These are phyloP conservation scores for Leccinum imitatum DNA, from an alignment of 768 basidiomycete species.

Conservation along the genomic window DNA sequence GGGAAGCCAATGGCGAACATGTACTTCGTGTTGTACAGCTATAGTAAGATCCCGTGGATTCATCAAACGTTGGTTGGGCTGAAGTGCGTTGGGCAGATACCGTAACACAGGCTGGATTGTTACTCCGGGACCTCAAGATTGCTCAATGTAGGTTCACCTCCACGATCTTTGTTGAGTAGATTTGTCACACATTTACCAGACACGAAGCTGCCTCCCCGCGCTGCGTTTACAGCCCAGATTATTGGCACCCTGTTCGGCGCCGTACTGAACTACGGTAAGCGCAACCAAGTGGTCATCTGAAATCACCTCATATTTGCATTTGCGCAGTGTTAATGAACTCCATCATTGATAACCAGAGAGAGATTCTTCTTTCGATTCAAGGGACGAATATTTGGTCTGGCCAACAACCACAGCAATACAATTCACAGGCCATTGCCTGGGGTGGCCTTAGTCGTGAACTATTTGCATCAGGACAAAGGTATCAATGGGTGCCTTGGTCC, in stretches of 20 bases:
- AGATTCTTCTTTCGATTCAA: slow-evolving; percentile 53
- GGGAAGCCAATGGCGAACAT: slow-evolving; percentile 46
- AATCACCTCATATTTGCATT: slow-evolving; percentile 42
- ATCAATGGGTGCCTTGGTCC: slow-evolving; percentile 44
- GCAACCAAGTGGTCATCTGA: slow-evolving; percentile 38
- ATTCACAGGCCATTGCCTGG: slow-evolving; percentile 39
- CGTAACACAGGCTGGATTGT: slow-evolving; percentile 46
- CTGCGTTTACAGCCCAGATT: slow-evolving; percentile 65
- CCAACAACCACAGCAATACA: slow-evolving; percentile 32
- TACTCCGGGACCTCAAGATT: slow-evolving; percentile 58
- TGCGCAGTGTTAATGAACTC: slow-evolving; percentile 50
- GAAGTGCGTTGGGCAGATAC: slow-evolving; percentile 41
- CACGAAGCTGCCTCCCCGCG: slow-evolving; percentile 64
- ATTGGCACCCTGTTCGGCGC: slow-evolving; percentile 28
- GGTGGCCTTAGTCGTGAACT: slow-evolving; percentile 40
- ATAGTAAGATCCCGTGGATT: slow-evolving; percentile 34
- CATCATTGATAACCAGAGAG: slow-evolving; percentile 50
- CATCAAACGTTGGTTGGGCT: slow-evolving; percentile 41
- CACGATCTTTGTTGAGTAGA: slow-evolving; percentile 36
- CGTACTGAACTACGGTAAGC: slow-evolving; percentile 51
- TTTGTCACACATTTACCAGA: slow-evolving; percentile 34
- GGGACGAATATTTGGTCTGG: slow-evolving; percentile 44
- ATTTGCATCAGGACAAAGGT: slow-evolving; percentile 31
- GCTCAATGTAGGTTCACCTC: slow-evolving; percentile 21
- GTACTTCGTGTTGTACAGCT: slow-evolving; percentile 46